These are phyloP conservation scores for Ciborinia camelliae DNA, from an alignment of 2,329 filamentous ascomycete species.

Conservation along the genomic window DNA sequence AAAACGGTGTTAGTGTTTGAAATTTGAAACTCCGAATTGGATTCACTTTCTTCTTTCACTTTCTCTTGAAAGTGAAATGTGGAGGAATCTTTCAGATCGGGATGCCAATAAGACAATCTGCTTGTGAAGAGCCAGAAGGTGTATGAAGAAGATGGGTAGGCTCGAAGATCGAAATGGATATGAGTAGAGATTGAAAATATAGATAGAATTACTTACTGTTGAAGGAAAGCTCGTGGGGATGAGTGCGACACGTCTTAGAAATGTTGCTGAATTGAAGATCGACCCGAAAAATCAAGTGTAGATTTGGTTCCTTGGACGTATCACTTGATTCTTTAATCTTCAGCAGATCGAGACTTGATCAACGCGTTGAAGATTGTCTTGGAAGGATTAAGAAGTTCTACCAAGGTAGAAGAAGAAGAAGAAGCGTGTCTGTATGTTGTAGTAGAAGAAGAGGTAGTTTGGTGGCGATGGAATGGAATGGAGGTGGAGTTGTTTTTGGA, in stretches of 20 bases:
- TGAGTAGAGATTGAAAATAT: not conserved
- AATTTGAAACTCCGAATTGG: not conserved
- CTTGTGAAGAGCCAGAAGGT: too few relatives aligned
- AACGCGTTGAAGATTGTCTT: not conserved
- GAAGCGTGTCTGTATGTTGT: too few relatives aligned
- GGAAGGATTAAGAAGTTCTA: not conserved
- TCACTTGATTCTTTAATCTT: not conserved
- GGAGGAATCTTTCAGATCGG: too few relatives aligned
- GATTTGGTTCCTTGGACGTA: not conserved
- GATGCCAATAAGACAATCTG: not conserved
- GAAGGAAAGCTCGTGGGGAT: not conserved
- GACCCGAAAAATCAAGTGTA: not conserved
- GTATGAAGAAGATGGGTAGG: too few relatives aligned
- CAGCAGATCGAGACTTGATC: not conserved
- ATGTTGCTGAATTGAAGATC: not conserved
- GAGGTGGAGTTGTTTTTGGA: not conserved
- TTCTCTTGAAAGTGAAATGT: not conserved
- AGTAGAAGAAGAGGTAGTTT: not conserved
- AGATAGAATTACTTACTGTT: too few relatives aligned
- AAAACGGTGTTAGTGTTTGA: not conserved
- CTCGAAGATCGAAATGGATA: not conserved
- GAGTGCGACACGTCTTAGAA: not conserved
- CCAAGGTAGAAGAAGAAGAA: not conserved
- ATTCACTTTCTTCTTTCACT: too few relatives aligned
- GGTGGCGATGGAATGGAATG: not conserved